Conservation (phyloP, 2,329 filamentous ascomycete genomes). For the Colletotrichum sidae region DNA sequence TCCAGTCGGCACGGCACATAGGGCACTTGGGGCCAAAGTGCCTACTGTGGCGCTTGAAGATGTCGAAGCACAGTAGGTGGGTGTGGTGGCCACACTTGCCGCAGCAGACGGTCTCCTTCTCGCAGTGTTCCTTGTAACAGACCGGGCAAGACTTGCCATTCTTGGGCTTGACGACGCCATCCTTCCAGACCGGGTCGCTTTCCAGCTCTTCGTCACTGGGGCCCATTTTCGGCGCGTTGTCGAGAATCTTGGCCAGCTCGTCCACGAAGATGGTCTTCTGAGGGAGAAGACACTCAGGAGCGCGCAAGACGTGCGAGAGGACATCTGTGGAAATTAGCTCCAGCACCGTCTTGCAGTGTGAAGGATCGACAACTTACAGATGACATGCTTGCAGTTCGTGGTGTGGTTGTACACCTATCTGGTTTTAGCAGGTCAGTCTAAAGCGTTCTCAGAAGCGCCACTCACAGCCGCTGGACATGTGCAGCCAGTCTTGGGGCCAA, state of each 20-base stretch:
- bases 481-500: constrained; percentile 12
- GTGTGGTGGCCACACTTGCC: constrained; percentile 28
- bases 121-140: constrained; percentile 24
- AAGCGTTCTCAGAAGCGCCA: neutral
- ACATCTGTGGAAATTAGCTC: constrained; percentile 18
- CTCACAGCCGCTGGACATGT: constrained; percentile 23
- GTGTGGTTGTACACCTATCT: constrained; percentile 19
- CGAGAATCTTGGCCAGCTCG: constrained; percentile 20
- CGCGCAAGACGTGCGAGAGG: constrained; percentile 25
- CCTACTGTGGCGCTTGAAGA: neutral
- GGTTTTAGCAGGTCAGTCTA: neutral
- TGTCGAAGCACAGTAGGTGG: constrained; percentile 27
- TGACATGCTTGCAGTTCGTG: constrained; percentile 35
- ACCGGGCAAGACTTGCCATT: constrained; percentile 23
- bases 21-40: constrained; percentile 23
- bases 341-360: neutral
- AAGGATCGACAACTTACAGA: constrained; percentile 22
- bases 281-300: constrained; percentile 25
- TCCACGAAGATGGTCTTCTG: constrained; percentile 16
- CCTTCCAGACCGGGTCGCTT: constrained; percentile 21
- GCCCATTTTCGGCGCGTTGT: constrained; percentile 18
- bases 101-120: constrained; percentile 16
- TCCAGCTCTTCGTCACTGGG: constrained; percentile 18
- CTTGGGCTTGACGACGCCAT: constrained; percentile 27
- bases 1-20: constrained; percentile 24